These are phyloP conservation scores for Pestalotiopsis sp. DNA, from an alignment of 2,329 filamentous ascomycete genomes.

Conservation along the genomic window DNA sequence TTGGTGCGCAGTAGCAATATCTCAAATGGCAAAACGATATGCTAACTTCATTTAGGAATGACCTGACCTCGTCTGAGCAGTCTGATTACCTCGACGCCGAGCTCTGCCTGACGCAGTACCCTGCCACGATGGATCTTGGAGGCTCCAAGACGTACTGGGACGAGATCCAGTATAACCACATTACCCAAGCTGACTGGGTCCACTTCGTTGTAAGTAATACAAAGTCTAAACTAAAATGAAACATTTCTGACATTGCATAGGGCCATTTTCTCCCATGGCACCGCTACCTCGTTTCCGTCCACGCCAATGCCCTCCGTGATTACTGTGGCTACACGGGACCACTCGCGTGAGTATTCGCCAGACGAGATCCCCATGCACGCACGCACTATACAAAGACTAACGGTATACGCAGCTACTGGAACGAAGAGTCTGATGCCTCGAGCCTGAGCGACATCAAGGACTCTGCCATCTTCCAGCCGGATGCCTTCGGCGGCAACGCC, in stretches of 20 bases:
- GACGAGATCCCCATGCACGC: too few species aligned
- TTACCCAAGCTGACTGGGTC: neutral
- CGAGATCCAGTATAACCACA: neutral
- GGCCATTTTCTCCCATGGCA: conserved; percentile 8
- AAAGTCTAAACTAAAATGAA: too few species aligned
- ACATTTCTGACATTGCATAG: neutral
- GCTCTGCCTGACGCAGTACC: neutral
- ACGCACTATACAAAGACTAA: neutral
- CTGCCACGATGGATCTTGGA: neutral
- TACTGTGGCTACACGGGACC: conserved; percentile 2
- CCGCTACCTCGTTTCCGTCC: neutral
- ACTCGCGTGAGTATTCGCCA: neutral
- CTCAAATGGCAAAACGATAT: too few species aligned
- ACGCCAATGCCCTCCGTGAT: conserved; percentile 1
- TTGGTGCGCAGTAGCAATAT: too few species aligned
- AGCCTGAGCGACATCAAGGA: neutral
- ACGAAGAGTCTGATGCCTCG: neutral
- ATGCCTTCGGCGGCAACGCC: conserved; percentile 3
- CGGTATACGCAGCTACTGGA: neutral
- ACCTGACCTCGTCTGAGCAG: neutral
- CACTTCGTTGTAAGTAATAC: neutral
- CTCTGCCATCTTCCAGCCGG: neutral
- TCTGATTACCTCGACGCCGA: neutral
- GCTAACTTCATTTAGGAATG: too few species aligned
- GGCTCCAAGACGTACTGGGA: conserved; percentile 1